Evolutionary conservation across 2,329 filamentous ascomycete species (phyloP).

Genomic region (Ustulina deusta): DNA sequence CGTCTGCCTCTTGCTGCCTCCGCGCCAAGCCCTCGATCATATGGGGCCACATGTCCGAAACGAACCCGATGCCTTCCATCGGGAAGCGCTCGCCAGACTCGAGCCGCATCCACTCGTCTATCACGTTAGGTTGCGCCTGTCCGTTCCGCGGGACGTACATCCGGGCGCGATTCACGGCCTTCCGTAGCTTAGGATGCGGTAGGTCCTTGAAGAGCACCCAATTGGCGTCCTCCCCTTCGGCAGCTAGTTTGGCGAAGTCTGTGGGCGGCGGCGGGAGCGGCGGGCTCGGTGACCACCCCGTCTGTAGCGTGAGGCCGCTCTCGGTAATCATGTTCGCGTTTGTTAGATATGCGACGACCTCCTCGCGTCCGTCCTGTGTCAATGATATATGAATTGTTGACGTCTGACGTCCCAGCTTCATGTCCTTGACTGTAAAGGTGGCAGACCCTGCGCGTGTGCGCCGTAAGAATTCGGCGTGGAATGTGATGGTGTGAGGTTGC

Average conservation of each 20-base stretch:
- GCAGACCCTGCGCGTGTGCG: conserved; percentile 49
- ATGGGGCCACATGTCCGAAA: conserved; percentile 50
- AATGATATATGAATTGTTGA: conserved; percentile 52
- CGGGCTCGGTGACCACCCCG: conserved; percentile 62
- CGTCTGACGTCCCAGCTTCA: conserved; percentile 53
- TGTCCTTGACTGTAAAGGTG: conserved; percentile 45
- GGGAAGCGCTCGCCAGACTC: conserved; percentile 47
- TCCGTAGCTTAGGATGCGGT: conserved; percentile 45
- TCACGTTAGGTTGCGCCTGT: conserved; percentile 40
- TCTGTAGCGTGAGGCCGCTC: conserved; percentile 63
- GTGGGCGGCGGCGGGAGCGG: conserved; percentile 49
- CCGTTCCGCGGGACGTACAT: conserved; percentile 46
- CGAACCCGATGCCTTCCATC: conserved; percentile 46
- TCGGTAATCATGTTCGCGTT: conserved; percentile 72
- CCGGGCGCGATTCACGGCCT: conserved; percentile 42
- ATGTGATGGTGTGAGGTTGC: conserved; percentile 49
- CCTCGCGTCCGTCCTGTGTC: conserved; percentile 61
- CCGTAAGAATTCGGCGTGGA: conserved; percentile 51
- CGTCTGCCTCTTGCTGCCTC: conserved; percentile 16
- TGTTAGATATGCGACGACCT: conserved; percentile 74
- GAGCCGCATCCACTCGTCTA: conserved; percentile 50
- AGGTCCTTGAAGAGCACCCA: conserved; percentile 43
- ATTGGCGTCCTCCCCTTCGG: conserved; percentile 46
- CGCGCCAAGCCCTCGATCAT: conserved; percentile 44
- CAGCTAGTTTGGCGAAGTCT: conserved; percentile 42